Evolutionary conservation across 495 filamentous ascomycete species (phyloP), one percentile per base, ranked within the genome.

Genomic region (Penicillium lividum): DNA sequence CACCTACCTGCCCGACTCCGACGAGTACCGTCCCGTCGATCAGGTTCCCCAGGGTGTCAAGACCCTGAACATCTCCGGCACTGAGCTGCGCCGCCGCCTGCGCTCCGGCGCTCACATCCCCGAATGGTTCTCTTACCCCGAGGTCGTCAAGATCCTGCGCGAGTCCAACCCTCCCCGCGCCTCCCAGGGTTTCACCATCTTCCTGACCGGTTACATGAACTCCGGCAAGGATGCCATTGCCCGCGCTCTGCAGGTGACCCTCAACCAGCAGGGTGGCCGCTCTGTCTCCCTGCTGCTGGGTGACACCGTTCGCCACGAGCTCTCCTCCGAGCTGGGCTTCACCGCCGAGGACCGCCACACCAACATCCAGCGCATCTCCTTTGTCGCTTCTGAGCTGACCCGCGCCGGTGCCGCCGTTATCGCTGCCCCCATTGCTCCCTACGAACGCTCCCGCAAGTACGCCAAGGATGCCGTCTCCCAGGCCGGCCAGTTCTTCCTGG

Each of bases 81-180:
- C 92, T 29, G 94, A 98, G 77, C 89, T 98, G 64, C 92, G 94
- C 62, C 83, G 86, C 52, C 89, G 94, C 60, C 84, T 98, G 51
- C 86, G 91, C 64, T 92, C 87, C 53, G 94, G 94, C 54, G 87
- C 86, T 60, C 91, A 96, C 61, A 98, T 98, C 68, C 94, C 94
- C 56, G 92, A 95, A 73, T 98, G 94, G 94, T 98, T 98, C 83
- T 98, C 94, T 22, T 98, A 98, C 79, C 92, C 95, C 57, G 95
- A 98, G 79, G 95, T 98, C 61, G 94, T 98, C 75, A 87, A 86
- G 73, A 94, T 98, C 46, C 87, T 98, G 51, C 83, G 94, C 62
- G 90, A 98, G 77, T 96, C 92, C 59, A 92, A 96, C 76, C 95
- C 93, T 7, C 85, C 95, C 38, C 87, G 94, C 58, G 86, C 83